phyloP scores from a whole-genome alignment of 352 stramenopile genomes.

The Phytopythium boreale region DNA sequence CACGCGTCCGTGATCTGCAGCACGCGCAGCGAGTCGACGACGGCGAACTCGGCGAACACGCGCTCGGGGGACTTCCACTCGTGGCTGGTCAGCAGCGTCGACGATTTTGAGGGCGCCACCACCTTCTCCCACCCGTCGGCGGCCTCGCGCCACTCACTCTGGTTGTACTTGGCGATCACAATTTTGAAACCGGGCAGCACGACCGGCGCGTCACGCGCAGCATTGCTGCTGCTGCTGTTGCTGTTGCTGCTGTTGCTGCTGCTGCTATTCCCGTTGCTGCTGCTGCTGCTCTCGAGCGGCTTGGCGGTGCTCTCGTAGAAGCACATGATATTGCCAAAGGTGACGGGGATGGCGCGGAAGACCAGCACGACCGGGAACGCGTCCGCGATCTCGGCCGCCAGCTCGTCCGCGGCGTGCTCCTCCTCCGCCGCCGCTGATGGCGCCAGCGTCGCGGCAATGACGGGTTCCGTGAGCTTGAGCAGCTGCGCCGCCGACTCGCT shows the following conservation, averaged over 20 bases:
- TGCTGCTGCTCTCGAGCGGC: constrained; percentile 17
- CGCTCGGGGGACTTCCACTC: constrained; percentile 51
- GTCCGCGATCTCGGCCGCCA: constrained; percentile 57
- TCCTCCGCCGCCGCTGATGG: constrained; percentile 62
- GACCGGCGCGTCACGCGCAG: background rate
- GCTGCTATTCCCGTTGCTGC: too few relatives aligned
- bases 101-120: constrained; percentile 7
- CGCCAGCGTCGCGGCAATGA: constrained; percentile 7
- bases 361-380: constrained; percentile 72
- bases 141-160: constrained; percentile 19
- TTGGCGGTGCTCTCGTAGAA: constrained; percentile 56
- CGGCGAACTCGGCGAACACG: constrained; percentile 49
- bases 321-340: constrained; percentile 67
- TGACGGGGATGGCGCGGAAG: constrained; percentile 61
- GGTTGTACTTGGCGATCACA: constrained; percentile 51
- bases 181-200: constrained; percentile 85
- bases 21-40: constrained; percentile 57
- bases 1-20: constrained; percentile 65
- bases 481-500: constrained; percentile 38
- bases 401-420: constrained; percentile 62
- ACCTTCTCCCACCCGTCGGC: constrained; percentile 15
- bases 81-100: constrained; percentile 11
- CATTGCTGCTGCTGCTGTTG: background rate
- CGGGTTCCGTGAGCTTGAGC: constrained; percentile 42
- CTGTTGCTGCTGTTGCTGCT: constrained; percentile 8